Evolutionary conservation across 371 early-diverging fungal species (phyloP).

Genomic region (Mortierella sp.): DNA sequence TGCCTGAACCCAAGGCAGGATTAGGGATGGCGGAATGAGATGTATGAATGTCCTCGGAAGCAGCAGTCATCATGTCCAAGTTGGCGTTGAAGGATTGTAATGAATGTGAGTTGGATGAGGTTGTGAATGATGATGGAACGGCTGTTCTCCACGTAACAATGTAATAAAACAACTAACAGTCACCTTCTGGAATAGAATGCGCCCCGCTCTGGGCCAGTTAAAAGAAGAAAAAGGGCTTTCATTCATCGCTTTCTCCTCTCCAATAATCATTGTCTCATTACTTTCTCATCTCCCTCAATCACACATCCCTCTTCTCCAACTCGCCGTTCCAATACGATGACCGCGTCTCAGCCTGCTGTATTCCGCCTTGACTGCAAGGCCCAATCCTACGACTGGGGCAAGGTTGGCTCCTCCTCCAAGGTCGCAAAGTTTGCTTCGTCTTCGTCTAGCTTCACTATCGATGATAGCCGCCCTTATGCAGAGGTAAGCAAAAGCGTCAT

Average conservation of each 20-base stretch:
- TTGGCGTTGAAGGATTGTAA: neutral
- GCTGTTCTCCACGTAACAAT: too few relatives aligned
- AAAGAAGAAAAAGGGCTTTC: too few relatives aligned
- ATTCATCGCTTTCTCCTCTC: neutral
- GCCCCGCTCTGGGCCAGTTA: too few relatives aligned
- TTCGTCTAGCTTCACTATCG: conserved; percentile 63
- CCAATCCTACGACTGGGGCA: conserved; percentile 98
- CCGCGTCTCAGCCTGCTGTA: conserved; percentile 50
- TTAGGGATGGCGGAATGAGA: neutral
- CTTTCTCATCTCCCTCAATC: neutral
- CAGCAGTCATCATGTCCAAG: conserved; percentile 20
- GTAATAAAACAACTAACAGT: too few relatives aligned
- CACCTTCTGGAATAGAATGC: neutral
- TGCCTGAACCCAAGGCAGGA: neutral
- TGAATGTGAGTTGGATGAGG: neutral
- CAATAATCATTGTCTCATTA: neutral
- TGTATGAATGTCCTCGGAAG: conserved; percentile 19
- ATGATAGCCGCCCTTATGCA: conserved; percentile 85
- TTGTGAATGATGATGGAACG: conserved; percentile 9
- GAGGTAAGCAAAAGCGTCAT: conserved; percentile 70
- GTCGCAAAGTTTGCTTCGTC: conserved; percentile 86
- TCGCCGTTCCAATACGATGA: conserved; percentile 5
- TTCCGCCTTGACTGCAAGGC: conserved; percentile 70
- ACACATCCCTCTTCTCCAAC: neutral
- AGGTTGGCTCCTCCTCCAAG: conserved; percentile 83